Evolutionary conservation across 306 rosid species (phyloP).

Genomic region (Citrullus mucosospermus): DNA sequence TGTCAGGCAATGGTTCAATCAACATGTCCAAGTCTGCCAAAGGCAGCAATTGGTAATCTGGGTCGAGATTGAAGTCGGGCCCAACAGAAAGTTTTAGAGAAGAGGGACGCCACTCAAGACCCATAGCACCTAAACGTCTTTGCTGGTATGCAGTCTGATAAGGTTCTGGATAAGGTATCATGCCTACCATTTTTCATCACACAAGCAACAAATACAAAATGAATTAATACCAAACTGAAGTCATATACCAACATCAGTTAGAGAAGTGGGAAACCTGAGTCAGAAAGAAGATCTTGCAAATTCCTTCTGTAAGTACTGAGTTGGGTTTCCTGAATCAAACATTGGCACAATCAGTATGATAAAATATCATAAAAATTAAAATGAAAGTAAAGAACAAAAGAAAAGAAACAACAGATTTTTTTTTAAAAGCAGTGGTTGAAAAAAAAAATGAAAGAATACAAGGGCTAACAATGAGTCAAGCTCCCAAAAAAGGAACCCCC

Average conservation of each 20-base stretch:
- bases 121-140: constrained; percentile 83
- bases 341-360: constrained; percentile 15
- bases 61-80: constrained; percentile 89
- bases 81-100: constrained; percentile 72
- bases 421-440: too few relatives aligned
- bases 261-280: constrained; percentile 58
- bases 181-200: constrained; percentile 43
- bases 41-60: constrained; percentile 80
- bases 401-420: neutral
- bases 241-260: constrained; percentile 4
- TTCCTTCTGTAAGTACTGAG: constrained; percentile 73
- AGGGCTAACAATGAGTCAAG: too few relatives aligned
- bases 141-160: constrained; percentile 84
- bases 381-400: neutral
- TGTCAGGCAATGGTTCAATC: constrained; percentile 67
- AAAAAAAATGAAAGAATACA: too few relatives aligned
- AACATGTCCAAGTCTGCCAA: constrained; percentile 75
- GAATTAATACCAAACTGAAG: neutral
- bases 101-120: constrained; percentile 86
- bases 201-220: constrained; percentile 22
- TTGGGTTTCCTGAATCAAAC: constrained; percentile 79
- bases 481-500: too few relatives aligned
- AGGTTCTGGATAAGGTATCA: constrained; percentile 96
- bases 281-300: constrained; percentile 89
- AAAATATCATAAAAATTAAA: constrained; percentile 6